Evolutionary conservation across 495 filamentous ascomycete species (phyloP), one percentile per base, ranked within the genome.

Genomic region (Geopyxis carbonaria): DNA sequence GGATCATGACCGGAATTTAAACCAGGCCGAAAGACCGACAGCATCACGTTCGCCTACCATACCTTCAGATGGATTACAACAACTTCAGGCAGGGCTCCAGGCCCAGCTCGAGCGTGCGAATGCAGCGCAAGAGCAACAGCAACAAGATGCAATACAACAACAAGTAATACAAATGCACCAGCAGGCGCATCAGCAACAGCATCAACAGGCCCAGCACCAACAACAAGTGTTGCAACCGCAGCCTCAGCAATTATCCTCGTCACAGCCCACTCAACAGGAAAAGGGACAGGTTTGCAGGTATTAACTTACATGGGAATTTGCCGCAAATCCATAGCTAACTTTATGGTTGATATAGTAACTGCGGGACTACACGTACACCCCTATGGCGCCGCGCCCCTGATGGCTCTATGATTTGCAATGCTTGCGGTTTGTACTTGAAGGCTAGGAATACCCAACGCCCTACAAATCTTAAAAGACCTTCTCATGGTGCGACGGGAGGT

Each of bases 341-440:
- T 21, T 43, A 15, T 15, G 18, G 27, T 15, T 16, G 16, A 25
- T 39, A 33, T 45, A 97, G 89, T 58, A 99, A 99, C 61, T 99
- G 89, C 56, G 75, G 75, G 31, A 99, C 89, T 4, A 91, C 82
- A 25, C 76, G 73, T 47, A 99, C 89, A 10, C 89, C 89, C 20
- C 67, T 99, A 35, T 99, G 89, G 89, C 73, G 89, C 45, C 73
- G 89, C 42, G 92, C 87, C 2, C 91, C 87, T 0, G 76, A 80
- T 36, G 89, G 89, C 28, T 76, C 80, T 31, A 93, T 82, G 34
- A 95, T 99, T 27, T 99, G 89, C 62, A 99, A 99, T 61, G 89
- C 89, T 9, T 99, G 89, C 53, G 89, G 89, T 16, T 68, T 99
- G 5, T 99, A 99, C 57, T 61, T 79, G 33, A 99, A 95, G 57